These are phyloP conservation scores for Globisporangium cylindrosporum DNA, from an alignment of 352 stramenopile genomes.

Conservation along the genomic window DNA sequence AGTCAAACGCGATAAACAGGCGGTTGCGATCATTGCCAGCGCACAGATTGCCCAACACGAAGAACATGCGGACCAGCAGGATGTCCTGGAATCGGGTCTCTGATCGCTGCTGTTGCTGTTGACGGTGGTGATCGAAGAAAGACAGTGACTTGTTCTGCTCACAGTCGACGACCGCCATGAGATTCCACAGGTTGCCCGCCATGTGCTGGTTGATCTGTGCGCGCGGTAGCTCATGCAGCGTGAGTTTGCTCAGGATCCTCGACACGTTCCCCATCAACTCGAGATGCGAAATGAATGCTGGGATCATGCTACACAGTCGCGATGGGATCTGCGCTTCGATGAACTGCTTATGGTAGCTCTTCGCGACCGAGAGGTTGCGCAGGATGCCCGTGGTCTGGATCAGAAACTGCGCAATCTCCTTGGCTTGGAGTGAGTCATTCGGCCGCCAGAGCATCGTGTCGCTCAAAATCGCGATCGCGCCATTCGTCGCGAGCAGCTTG, in stretches of 20 bases:
- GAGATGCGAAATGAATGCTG: slow-evolving; percentile 43
- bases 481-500: slow-evolving; percentile 58
- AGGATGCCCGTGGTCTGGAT: slow-evolving; percentile 67
- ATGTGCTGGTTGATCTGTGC: slow-evolving; percentile 60
- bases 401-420: slow-evolving; percentile 69
- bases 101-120: slow-evolving; percentile 24
- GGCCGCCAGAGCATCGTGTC: slow-evolving; percentile 47
- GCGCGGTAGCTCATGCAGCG: slow-evolving; percentile 65
- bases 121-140: slow-evolving; percentile 33
- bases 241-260: slow-evolving; percentile 80
- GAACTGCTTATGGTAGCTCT: slow-evolving; percentile 71
- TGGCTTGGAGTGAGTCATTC: slow-evolving; percentile 18
- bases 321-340: slow-evolving; percentile 41
- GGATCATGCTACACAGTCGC: slow-evolving; percentile 47
- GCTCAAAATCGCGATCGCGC: slow-evolving; percentile 53
- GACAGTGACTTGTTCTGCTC: slow-evolving; percentile 36
- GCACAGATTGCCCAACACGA: slow-evolving; percentile 86
- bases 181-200: slow-evolving; percentile 31
- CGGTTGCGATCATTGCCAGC: slow-evolving; percentile 82
- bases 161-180: slow-evolving; percentile 48
- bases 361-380: slow-evolving; percentile 61
- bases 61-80: slow-evolving; percentile 74
- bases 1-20: slow-evolving; percentile 31
- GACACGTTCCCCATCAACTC: slow-evolving; percentile 81
- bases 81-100: slow-evolving; percentile 47